Evolutionary conservation across 257 asterid genomes (phyloP).

Genomic region (Solanum okadae): DNA sequence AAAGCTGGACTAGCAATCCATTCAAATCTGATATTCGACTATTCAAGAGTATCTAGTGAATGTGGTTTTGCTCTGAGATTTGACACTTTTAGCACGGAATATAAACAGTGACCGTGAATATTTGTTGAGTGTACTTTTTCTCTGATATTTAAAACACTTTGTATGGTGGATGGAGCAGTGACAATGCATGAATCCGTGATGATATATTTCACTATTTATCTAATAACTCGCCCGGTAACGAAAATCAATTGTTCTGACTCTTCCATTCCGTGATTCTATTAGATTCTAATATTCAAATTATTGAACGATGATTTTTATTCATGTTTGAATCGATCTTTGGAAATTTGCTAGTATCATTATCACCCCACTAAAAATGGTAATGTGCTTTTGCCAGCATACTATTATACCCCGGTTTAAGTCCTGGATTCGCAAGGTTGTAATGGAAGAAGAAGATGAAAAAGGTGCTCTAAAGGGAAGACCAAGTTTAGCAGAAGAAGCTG

Average conservation of each 20-base stretch:
- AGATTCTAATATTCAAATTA: not conserved
- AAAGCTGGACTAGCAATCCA: not conserved
- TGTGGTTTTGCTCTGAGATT: not conserved
- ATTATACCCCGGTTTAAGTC: slow-evolving; percentile 75
- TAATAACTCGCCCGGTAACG: not conserved
- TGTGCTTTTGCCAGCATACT: slow-evolving; percentile 36
- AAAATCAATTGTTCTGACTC: not conserved
- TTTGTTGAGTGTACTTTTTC: not conserved
- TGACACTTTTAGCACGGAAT: not conserved
- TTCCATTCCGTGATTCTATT: not conserved
- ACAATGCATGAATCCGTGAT: not conserved
- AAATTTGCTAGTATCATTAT: not conserved
- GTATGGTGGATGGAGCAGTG: not conserved
- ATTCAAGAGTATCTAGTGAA: not conserved
- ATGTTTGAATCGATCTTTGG: not conserved
- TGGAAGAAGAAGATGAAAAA: slow-evolving; percentile 55
- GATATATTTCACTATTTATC: not conserved
- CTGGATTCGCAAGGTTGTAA: slow-evolving; percentile 77
- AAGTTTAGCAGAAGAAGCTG: slow-evolving; percentile 70
- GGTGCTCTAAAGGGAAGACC: slow-evolving; percentile 34
- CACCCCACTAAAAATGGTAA: not conserved
- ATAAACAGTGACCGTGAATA: not conserved
- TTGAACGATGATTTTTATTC: not conserved
- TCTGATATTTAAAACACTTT: not conserved
- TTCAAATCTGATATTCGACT: not conserved